phyloP scores from a whole-genome alignment of 306 rosid genomes.

The Trichosanthes truncata region DNA sequence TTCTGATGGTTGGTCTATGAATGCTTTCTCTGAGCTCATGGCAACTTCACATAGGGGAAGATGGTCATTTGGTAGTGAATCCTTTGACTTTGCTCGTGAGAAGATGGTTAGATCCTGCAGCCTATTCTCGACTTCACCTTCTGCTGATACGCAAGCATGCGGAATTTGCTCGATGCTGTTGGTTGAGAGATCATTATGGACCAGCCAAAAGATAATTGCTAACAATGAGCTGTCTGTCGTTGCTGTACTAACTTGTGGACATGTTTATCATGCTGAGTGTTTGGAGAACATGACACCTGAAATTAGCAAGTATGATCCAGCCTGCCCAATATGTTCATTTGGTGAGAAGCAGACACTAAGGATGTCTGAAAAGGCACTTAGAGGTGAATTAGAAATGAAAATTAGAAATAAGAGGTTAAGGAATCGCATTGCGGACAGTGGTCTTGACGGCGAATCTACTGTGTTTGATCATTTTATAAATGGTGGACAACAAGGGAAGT shows the following conservation, averaged over 20 bases:
- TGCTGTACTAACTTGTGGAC: slow-evolving; percentile 80
- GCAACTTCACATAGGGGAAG: slow-evolving; percentile 59
- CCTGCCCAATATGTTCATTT: slow-evolving; percentile 75
- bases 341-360: slow-evolving; percentile 68
- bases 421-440: slow-evolving; percentile 53
- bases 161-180: slow-evolving; percentile 41
- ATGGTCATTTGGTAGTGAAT: slow-evolving; percentile 78
- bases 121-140: slow-evolving; percentile 41
- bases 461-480: slow-evolving; percentile 39
- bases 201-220: slow-evolving; percentile 34
- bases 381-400: slow-evolving; percentile 66
- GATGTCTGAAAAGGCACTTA: slow-evolving; percentile 63
- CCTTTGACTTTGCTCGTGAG: slow-evolving; percentile 57
- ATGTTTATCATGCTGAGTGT: slow-evolving; percentile 85
- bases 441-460: slow-evolving; percentile 40
- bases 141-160: slow-evolving; percentile 47
- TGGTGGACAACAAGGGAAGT: slow-evolving; percentile 36
- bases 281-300: slow-evolving; percentile 78
- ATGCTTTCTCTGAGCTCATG: slow-evolving; percentile 71
- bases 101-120: slow-evolving; percentile 48
- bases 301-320: slow-evolving; percentile 68
- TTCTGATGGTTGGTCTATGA: slow-evolving; percentile 80
- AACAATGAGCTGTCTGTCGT: slow-evolving; percentile 50
- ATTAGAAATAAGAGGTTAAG: slow-evolving; percentile 53
- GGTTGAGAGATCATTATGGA: slow-evolving; percentile 35